phyloP scores from a whole-genome alignment of 2,329 filamentous ascomycete species.

The Apiospora phragmitis region DNA sequence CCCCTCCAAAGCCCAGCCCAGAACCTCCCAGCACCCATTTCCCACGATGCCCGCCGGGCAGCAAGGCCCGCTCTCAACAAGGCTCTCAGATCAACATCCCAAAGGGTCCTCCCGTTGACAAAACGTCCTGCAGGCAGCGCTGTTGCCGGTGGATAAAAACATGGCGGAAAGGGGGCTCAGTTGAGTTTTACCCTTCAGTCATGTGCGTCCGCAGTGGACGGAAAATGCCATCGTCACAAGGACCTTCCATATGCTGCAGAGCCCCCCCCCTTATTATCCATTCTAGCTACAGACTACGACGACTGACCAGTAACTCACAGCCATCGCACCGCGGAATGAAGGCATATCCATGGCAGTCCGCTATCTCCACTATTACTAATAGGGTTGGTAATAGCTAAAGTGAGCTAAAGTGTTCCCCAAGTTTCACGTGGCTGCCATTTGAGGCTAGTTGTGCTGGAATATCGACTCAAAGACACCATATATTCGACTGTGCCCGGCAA shows the following conservation, averaged over 20 bases:
- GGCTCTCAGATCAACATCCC: not conserved
- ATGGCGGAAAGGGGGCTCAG: not conserved
- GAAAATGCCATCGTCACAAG: not conserved
- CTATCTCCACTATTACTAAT: not conserved
- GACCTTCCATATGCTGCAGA: not conserved
- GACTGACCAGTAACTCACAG: too few relatives aligned
- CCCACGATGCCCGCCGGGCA: not conserved
- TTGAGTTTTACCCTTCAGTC: not conserved
- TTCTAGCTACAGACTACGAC: not conserved
- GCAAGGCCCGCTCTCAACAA: not conserved
- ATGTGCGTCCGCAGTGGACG: not conserved
- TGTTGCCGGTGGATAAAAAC: not conserved
- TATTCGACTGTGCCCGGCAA: not conserved
- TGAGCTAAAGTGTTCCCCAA: not conserved
- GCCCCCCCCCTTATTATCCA: not conserved
- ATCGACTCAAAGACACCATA: not conserved
- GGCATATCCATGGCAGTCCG: not conserved
- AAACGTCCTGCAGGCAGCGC: not conserved
- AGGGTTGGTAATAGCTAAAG: not conserved
- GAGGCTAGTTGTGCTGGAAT: not conserved
- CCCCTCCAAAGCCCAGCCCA: not conserved
- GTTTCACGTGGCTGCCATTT: constrained; percentile 1
- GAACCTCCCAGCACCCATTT: not conserved
- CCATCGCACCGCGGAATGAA: not conserved
- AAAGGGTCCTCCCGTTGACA: not conserved